Evolutionary conservation across 75 land plant species (phyloP).

Genomic region (Azolla pinnata): DNA sequence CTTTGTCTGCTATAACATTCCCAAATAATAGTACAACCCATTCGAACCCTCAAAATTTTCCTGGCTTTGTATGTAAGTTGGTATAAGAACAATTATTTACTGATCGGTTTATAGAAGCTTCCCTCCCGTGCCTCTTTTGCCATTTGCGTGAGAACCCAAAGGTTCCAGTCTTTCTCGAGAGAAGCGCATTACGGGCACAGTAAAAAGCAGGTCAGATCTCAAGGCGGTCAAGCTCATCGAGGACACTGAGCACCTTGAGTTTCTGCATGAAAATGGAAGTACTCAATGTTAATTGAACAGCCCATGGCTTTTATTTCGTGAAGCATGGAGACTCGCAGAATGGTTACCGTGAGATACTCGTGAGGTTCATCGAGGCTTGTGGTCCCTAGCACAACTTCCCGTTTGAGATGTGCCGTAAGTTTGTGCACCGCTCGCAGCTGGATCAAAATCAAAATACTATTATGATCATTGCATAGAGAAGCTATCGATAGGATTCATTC

Average conservation of each 20-base stretch:
- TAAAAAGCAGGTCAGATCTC: not conserved
- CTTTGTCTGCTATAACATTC: too few species aligned
- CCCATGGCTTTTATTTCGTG: not conserved
- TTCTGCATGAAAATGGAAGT: conserved; percentile 24
- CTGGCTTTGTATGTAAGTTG: too few species aligned
- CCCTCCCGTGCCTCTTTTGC: too few species aligned
- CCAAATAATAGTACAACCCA: too few species aligned
- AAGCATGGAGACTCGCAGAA: not conserved
- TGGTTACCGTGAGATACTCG: conserved; percentile 69
- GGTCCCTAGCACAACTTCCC: conserved; percentile 84
- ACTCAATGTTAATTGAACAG: not conserved
- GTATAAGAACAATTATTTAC: too few species aligned
- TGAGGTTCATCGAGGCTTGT: conserved; percentile 89
- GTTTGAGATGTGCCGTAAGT: conserved; percentile 58
- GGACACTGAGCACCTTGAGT: conserved; percentile 27
- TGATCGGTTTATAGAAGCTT: too few species aligned
- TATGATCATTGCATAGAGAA: conserved; percentile 7
- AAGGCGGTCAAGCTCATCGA: conserved; percentile 9
- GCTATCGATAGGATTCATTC: conserved; percentile 93
- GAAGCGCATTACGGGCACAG: not conserved
- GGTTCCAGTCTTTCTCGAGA: not conserved
- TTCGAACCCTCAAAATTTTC: too few species aligned
- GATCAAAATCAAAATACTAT: not conserved
- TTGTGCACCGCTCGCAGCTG: conserved; percentile 82
- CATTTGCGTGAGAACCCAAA: too few species aligned